Base-by-base conservation (phyloP, 108 stramenopile genomes). In the Poteriospumella lacustris region DNA sequence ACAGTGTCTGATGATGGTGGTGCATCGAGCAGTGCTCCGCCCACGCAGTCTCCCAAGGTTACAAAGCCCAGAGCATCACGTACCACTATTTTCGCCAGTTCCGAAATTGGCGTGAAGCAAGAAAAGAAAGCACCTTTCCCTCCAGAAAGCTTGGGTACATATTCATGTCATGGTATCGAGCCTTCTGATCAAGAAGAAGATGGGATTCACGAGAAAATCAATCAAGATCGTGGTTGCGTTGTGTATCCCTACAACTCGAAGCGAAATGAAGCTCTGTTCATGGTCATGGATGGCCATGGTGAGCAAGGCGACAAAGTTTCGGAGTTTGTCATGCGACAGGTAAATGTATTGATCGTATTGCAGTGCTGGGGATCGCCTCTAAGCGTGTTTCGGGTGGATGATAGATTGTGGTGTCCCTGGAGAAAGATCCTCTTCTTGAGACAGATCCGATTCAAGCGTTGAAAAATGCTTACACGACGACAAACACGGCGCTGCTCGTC, bases 121-220 rank as follows among this genome's bases (percentile, higher is more conserved):
- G 70, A 73, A 31, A 73, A 39, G 36, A 5, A 73, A 39, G 31
- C 70, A 44, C 70, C 70, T 38, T 73, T 73, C 33, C 70, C 70
- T 3, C 5, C 5, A 42, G 47, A 52, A 28, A 24, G 26, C 31
- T 33, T 73, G 12, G 96, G 96, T 0, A 94, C 95, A 9, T 96
- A 88, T 82, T 84, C 83, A 1, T 97, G 95, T 76, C 96, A 97
- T 80, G 96, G 96, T n/a, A 90, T 97, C 40, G 96, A 97, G 83
- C 96, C 96, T 1, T 78, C 91, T 31, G 91, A 88, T 67, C 86
- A 90, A 34, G 67, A 78, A 38, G 76, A 78, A 1, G 83, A 85
- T 38, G 90, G 89, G 1, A 84, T 88, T 0, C 84, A 85, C 2
- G 92, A 93, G 39, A 97, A 97, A 77, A 97, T 93, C 70, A 97